phyloP scores from a whole-genome alignment of 495 filamentous ascomycete species.

The Penicillium chermesinum region DNA sequence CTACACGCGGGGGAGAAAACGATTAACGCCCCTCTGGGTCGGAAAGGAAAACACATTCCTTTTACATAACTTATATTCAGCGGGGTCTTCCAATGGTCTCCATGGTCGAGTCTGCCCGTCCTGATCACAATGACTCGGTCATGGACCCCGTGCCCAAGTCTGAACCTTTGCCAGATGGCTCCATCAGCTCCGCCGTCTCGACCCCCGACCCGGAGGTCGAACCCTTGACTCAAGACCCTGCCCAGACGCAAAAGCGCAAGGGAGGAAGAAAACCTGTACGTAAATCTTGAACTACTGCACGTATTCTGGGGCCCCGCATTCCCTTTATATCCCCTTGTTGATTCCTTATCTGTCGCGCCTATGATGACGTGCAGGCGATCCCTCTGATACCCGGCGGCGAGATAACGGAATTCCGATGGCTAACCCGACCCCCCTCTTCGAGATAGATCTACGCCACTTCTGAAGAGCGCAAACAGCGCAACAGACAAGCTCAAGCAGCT shows the following conservation, averaged over 20 bases:
- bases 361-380: neutral
- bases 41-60: slow-evolving; percentile 6
- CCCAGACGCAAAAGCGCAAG: slow-evolving; percentile 80
- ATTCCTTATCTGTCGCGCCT: slow-evolving; percentile 5
- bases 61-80: slow-evolving; percentile 8
- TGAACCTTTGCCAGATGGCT: slow-evolving; percentile 44
- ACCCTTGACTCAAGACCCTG: slow-evolving; percentile 50
- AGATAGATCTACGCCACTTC: slow-evolving; percentile 92
- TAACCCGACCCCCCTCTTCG: slow-evolving; percentile 17
- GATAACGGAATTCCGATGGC: neutral
- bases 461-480: slow-evolving; percentile 96
- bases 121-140: slow-evolving; percentile 37
- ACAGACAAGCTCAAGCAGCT: slow-evolving; percentile 93
- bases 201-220: slow-evolving; percentile 57
- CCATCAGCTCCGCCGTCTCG: slow-evolving; percentile 44
- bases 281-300: slow-evolving; percentile 21
- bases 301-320: slow-evolving; percentile 33
- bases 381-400: neutral
- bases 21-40: slow-evolving; percentile 4
- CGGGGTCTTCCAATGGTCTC: slow-evolving; percentile 36
- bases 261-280: slow-evolving; percentile 94
- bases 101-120: slow-evolving; percentile 40
- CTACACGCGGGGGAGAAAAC: slow-evolving; percentile 16
- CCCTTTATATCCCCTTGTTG: slow-evolving; percentile 14
- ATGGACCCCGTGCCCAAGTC: slow-evolving; percentile 45